Base-by-base conservation (phyloP, 208 protist species). In the Crithidia thermophila region DNA sequence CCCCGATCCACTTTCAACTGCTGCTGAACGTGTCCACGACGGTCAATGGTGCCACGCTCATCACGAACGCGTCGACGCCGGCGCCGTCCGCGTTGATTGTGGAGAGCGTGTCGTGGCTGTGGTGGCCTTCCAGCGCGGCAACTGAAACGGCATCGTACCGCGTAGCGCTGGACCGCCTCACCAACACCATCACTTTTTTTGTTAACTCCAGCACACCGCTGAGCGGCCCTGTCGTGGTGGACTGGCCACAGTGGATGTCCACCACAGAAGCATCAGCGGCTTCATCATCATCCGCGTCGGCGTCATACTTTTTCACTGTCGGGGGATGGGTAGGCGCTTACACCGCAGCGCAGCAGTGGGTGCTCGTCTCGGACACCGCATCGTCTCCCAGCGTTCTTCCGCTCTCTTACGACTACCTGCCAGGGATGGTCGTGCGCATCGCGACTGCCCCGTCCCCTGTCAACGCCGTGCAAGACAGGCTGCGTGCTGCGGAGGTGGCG, bases 341-440 rank as follows among this genome's bases (percentile, higher is more conserved):
- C 61, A 13, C 27, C 18, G 20, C 4, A 16, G 5, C 28, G 40
- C 51, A 47, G 16, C 68, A 75, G 47, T 75, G 68, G 68, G 5
- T 56, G 18, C 16, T 75, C 42, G 13, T 25, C 40, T 2, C 28
- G 45, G 20, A 3, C 36, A 1, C 9, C 10, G n/a, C 33, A 14
- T 7, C 60, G 6, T 21, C 50, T 21, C 13, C 21, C 20, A 45
- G 10, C 36, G 0, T 27, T 30, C 60, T 75, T 28, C 68, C 68
- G 21, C 45, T 67, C 20, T 40, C 53, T 34, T 75, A 55, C 61
- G 68, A 75, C 52, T 68, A 68, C 43, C 16, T 75, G 55, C 68
- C 68, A 9, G 68, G 68, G 20, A 63, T 75, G 68, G 52, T 75
- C 25, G 28, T 36, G 23, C 68, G 68, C 11, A n/a, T 75, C 20